Percentiles rank a stretch among this genome's conserved stretches.
phyloP scores from a whole-genome alignment of 345 rosid species.

The Streptanthus diversifolius region DNA sequence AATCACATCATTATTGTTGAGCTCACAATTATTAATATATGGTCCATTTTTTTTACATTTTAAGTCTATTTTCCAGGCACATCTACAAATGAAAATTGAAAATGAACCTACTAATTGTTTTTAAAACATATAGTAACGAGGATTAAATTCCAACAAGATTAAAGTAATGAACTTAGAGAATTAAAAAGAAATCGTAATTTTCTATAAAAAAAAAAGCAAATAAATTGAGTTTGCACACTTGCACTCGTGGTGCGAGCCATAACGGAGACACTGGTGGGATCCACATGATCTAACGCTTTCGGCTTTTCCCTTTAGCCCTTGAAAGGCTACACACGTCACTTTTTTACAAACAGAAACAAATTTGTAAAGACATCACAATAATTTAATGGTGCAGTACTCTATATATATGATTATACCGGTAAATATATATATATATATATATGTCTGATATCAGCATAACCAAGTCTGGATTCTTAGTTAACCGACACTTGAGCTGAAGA shows the following conservation, averaged over 20 bases:
- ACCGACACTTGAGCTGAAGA: background rate
- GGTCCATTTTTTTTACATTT: background rate
- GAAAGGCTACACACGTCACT: constrained; percentile 5
- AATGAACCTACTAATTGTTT: too few relatives aligned
- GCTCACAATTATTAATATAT: background rate
- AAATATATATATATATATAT: background rate
- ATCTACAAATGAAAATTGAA: background rate
- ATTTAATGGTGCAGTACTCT: background rate
- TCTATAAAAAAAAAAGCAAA: background rate
- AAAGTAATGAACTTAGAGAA: too few relatives aligned
- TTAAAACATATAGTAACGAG: too few relatives aligned
- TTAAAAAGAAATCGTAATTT: too few relatives aligned
- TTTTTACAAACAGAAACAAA: background rate
- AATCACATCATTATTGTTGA: constrained; percentile 30
- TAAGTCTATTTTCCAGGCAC: background rate
- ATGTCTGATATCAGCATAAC: background rate
- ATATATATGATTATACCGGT: background rate
- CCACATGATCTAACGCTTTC: constrained; percentile 26
- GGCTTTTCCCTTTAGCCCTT: background rate
- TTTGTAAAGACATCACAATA: background rate
- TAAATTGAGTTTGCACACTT: constrained; percentile 1
- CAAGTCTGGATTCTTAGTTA: background rate
- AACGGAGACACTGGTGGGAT: constrained; percentile 21
- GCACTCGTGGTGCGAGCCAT: constrained; percentile 24
- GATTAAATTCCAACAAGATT: too few relatives aligned